Base-by-base conservation (phyloP, 1,284 basidiomycete species). In the Heterobasidion parviporum region DNA sequence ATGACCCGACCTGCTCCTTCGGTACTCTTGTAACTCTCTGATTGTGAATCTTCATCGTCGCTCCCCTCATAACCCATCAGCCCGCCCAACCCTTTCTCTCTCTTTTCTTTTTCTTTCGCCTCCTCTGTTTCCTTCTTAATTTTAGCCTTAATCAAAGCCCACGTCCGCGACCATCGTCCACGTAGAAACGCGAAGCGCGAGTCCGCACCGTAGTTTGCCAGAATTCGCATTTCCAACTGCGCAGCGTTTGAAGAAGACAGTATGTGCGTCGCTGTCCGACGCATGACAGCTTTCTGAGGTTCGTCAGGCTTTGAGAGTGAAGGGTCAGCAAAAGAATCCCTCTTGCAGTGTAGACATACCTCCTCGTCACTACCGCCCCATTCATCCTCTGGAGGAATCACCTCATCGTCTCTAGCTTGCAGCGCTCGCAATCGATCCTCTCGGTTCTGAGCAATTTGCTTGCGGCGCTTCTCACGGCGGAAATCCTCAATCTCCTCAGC, bases 141-240 rank as follows among this genome's bases (percentile, higher is more conserved):
- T 53, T 74, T 74, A 3, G 68, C 74, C 62, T 81, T 81, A 26
- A 73, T 68, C 2, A 69, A 61, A 41, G 66, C 68, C 92, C 92
- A 94, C 3, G 77, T 73, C 2, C 72, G 68, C 50, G 75, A 74
- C 83, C 86, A 93, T 34, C 87, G 73, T 1, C 90, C 91, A 16
- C 83, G 78, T 41, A 95, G 69, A 67, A 94, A 95, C 0, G 85
- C 81, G 64, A 95, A 94, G 1, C 81, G 75, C 62, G 64, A 74
- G 66, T 84, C 92, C 60, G 66, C 72, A 0, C 89, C 85, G 63
- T 94, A 82, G 62, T 94, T 92, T 6, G 92, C 85, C 5, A 94
- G 72, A 58, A 95, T 94, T n/a, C 90, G 81, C 78, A 92, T 85
- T 68, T 93, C 90, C 14, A 94, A 75, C 59, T 90, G 81, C 0